A percentile compares a stretch with the other conserved stretches of the same genome.
Evolutionary conservation across 345 rosid genomes (phyloP).

Genomic region (Cardiospermum halicacabum): DNA sequence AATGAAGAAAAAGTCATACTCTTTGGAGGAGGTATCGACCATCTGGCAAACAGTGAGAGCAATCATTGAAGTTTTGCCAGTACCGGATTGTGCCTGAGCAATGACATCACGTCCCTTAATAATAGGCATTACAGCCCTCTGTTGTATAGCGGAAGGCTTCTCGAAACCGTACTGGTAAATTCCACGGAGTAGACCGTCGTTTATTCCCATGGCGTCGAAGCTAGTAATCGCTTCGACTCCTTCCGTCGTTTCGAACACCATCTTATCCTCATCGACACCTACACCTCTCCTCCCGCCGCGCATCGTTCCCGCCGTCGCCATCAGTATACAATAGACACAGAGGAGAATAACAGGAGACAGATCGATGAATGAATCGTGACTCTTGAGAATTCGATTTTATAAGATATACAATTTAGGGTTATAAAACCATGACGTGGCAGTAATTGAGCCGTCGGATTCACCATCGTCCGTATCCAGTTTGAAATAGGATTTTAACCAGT

Average conservation of each 20-base stretch:
- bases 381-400: too few species aligned
- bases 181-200: constrained; percentile 76
- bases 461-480: too few species aligned
- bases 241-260: constrained; percentile 83
- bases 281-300: constrained; percentile 20
- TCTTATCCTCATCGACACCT: constrained; percentile 46
- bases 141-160: constrained; percentile 96
- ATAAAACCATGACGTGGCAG: too few species aligned
- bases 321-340: too few species aligned
- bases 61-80: constrained; percentile 95
- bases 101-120: constrained; percentile 89
- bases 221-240: constrained; percentile 81
- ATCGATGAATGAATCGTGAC: too few species aligned
- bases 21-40: constrained; percentile 64
- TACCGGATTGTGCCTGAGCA: constrained; percentile 99
- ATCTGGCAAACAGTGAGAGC: constrained; percentile 90
- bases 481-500: too few species aligned
- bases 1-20: constrained; percentile 43
- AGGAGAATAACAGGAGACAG: too few species aligned
- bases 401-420: too few species aligned
- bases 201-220: constrained; percentile 83
- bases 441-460: too few species aligned
- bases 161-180: constrained; percentile 82
- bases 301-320: constrained; percentile 20
- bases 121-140: constrained; percentile 92